phyloP scores from a whole-genome alignment of 2,329 filamentous ascomycete genomes.

The Aspergillus phoenicis region DNA sequence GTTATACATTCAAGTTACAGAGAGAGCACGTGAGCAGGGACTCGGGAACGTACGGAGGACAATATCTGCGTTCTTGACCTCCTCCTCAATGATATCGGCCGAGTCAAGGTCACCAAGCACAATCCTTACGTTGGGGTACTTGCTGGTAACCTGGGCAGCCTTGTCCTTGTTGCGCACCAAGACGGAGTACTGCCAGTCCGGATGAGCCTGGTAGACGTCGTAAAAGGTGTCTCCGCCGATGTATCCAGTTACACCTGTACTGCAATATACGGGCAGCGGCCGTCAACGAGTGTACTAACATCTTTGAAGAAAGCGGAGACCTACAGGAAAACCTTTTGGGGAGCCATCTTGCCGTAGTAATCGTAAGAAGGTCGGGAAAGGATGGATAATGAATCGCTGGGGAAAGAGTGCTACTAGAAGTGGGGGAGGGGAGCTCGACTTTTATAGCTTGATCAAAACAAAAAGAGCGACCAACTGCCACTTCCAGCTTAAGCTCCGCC shows the following conservation, averaged over 20 bases:
- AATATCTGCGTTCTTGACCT: slow-evolving; percentile 51
- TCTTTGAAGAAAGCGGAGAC: slow-evolving; percentile 17
- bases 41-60: slow-evolving; percentile 44
- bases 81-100: slow-evolving; percentile 43
- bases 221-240: slow-evolving; percentile 58
- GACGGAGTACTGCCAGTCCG: slow-evolving; percentile 50
- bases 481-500: slow-evolving; percentile 8
- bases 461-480: neutral
- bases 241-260: slow-evolving; percentile 56
- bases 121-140: slow-evolving; percentile 46
- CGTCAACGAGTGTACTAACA: neutral
- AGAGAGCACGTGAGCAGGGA: neutral
- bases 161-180: slow-evolving; percentile 50
- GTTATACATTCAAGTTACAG: neutral
- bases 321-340: slow-evolving; percentile 39
- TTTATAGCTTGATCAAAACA: slow-evolving; percentile 6
- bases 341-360: slow-evolving; percentile 26
- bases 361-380: neutral
- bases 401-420: neutral
- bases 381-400: neutral
- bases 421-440: neutral
- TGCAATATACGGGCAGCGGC: slow-evolving; percentile 22
- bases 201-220: slow-evolving; percentile 48
- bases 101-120: slow-evolving; percentile 50
- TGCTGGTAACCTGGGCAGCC: slow-evolving; percentile 40